Base-by-base conservation (phyloP, 1,139 yeast species). In the Suhomyces kunorum region DNA sequence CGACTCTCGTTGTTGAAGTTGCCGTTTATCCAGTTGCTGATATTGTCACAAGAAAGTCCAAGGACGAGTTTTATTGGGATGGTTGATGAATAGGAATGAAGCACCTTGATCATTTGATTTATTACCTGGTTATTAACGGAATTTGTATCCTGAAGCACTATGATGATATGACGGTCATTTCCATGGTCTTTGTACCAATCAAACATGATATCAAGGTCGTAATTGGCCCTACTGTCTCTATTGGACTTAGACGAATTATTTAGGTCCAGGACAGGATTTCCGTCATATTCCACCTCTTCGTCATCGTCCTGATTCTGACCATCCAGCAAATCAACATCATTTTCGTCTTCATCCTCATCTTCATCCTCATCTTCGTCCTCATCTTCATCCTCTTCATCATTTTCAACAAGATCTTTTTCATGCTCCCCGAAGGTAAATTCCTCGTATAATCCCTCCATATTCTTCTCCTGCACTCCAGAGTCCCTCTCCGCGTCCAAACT, bases 111-210 rank as follows among this genome's bases (percentile, higher is more conserved):
- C 25, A 82, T 54, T 19, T 73, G 78, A 32, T 79, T 68, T 16
- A 83, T 55, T 2, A 80, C 66, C n/a, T 67, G 68, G 8, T 71
- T 63, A 29, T 73, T 75, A 42, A 83, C 72, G 3, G 84, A 71
- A 50, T 80, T 86, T 1, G 85, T 74, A 54, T 83, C 88, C 51
- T 83, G 86, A n/a, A 84, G 54, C 6, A 81, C 60, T 4, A 80
- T 58, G 11, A 78, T 59, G 14, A 76, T 53, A 16, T 72, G 20
- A 40, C 42, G 14, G 44, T 40, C 12, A 30, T 43, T 16, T 34
- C 28, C 16, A 36, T 44, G 11, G 43, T 48, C 27, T 14, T 27
- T 12, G 8, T 60, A 71, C 78, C 81, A 79, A 26, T 74, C 77
- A 16, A 58, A 66, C 11, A 80, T 55, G n/a, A 74, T 63, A 40